Percentiles rank a stretch among this genome's conserved stretches.
phyloP scores from a whole-genome alignment of 176 grass and related monocot genomes.

The Musa itinerans region DNA sequence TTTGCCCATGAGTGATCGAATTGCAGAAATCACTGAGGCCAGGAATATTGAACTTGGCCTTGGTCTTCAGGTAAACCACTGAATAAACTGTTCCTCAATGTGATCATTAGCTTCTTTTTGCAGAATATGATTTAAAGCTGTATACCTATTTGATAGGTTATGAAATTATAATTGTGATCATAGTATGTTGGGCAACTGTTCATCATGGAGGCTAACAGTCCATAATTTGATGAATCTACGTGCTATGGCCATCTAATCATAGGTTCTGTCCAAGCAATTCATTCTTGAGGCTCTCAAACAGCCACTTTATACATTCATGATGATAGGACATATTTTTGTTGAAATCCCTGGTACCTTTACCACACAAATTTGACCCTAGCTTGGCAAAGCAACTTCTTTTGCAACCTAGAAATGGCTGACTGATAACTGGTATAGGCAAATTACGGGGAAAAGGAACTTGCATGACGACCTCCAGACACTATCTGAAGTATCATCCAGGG shows the following conservation, averaged over 20 bases:
- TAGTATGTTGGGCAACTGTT: no score
- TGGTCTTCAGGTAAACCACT: constrained; percentile 72
- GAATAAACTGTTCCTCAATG: not conserved
- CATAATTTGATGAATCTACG: not conserved
- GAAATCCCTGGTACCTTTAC: not conserved
- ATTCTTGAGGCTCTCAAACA: not conserved
- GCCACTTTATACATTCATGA: not conserved
- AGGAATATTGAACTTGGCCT: constrained; percentile 98
- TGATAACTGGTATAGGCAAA: no score
- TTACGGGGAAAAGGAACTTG: no score
- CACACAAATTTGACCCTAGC: not conserved
- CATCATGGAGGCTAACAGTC: no score
- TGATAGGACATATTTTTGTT: not conserved
- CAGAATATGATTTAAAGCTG: not conserved
- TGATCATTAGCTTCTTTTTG: not conserved
- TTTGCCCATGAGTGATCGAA: constrained; percentile 66
- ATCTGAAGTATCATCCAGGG: no score
- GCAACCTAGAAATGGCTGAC: no score
- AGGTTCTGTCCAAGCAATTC: not conserved
- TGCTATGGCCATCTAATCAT: not conserved
- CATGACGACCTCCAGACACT: no score
- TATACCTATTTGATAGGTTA: not conserved
- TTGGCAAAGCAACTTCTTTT: no score
- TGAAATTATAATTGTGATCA: not conserved
- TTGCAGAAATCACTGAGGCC: constrained; percentile 93